Percentiles rank a stretch among this genome's conserved stretches.
phyloP scores from a whole-genome alignment of 2,329 filamentous ascomycete genomes.

The Aspergillus melleus region DNA sequence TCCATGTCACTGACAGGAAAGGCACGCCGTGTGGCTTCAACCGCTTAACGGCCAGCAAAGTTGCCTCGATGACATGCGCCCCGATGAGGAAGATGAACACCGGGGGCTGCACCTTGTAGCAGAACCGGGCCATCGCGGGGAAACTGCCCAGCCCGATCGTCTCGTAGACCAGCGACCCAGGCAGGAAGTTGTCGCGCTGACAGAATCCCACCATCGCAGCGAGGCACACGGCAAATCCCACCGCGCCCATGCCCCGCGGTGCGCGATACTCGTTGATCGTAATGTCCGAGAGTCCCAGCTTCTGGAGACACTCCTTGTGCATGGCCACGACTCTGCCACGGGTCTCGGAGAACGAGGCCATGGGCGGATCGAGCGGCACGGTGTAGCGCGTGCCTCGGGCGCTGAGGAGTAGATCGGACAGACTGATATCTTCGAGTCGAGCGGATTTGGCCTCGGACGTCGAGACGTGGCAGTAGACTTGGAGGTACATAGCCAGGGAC shows the following conservation, averaged over 20 bases:
- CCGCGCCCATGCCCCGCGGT: constrained; percentile 52
- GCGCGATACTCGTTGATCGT: constrained; percentile 54
- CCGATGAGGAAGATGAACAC: constrained; percentile 61
- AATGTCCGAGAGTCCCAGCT: constrained; percentile 61
- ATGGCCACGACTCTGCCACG: constrained; percentile 72
- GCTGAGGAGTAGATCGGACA: constrained; percentile 64
- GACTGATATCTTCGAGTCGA: constrained; percentile 64
- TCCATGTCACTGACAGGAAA: constrained; percentile 51
- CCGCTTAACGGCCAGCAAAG: constrained; percentile 45
- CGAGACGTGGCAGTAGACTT: constrained; percentile 65
- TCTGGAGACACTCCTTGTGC: constrained; percentile 60
- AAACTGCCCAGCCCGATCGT: constrained; percentile 51
- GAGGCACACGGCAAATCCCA: constrained; percentile 56
- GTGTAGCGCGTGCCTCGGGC: constrained; percentile 46
- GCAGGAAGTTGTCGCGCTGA: constrained; percentile 53
- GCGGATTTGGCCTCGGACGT: constrained; percentile 57
- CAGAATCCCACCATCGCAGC: constrained; percentile 56
- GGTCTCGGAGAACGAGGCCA: constrained; percentile 67
- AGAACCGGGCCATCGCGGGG: constrained; percentile 60
- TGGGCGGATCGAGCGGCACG: constrained; percentile 68
- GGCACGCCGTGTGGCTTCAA: constrained; percentile 55
- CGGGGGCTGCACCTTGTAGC: constrained; percentile 58
- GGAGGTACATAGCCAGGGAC: constrained; percentile 76
- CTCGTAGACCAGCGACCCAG: constrained; percentile 53
- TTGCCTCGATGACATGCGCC: constrained; percentile 67